Evolutionary conservation across 345 rosid species (phyloP).

Genomic region (Populus ilicifolia): DNA sequence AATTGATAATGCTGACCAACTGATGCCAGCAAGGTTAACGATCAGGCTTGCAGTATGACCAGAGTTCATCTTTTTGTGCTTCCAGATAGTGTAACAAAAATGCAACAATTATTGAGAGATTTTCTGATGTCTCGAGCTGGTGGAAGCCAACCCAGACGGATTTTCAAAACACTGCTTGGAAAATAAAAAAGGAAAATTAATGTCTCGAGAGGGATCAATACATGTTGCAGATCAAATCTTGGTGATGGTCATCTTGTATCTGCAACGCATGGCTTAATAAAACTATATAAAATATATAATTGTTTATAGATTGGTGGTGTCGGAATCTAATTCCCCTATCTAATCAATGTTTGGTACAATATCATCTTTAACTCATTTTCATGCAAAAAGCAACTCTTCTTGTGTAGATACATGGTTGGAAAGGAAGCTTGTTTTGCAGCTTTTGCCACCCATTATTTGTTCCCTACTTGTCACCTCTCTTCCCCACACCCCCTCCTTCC

Average conservation of each 20-base stretch:
- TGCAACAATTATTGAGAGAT: not conserved
- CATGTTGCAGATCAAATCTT: not conserved
- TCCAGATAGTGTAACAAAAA: not conserved
- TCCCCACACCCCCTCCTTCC: constrained; percentile 16
- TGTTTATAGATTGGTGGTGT: constrained; percentile 22
- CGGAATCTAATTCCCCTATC: constrained; percentile 53
- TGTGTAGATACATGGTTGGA: constrained; percentile 15
- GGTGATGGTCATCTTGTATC: not conserved
- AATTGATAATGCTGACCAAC: not conserved
- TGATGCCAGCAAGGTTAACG: not conserved
- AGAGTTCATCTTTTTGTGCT: not conserved
- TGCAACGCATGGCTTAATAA: not conserved
- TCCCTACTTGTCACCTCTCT: constrained; percentile 21
- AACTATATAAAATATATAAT: not conserved
- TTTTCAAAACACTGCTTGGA: not conserved
- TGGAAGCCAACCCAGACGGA: not conserved
- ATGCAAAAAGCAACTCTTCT: constrained; percentile 33
- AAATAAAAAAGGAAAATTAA: no score
- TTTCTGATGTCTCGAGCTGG: not conserved
- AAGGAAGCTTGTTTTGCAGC: constrained; percentile 33
- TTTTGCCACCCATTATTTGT: constrained; percentile 25
- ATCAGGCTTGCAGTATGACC: not conserved
- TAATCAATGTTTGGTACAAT: constrained; percentile 32
- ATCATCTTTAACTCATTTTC: constrained; percentile 36
- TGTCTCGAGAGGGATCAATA: not conserved